Evolutionary conservation across 306 rosid genomes (phyloP).

Genomic region (Trifolium subterraneum): DNA sequence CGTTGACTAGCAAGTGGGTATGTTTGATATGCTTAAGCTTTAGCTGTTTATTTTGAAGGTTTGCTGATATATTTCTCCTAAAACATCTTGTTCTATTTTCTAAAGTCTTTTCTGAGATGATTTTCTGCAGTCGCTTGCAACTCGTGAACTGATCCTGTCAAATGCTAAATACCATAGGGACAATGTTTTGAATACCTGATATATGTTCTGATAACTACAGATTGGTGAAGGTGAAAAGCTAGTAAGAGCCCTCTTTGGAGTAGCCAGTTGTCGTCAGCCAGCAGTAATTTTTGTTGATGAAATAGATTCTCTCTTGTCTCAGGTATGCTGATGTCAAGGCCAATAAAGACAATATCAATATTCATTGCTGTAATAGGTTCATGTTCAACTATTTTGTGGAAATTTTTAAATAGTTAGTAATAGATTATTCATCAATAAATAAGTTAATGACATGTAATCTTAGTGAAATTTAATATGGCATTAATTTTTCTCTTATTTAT

Average conservation of each 20-base stretch:
- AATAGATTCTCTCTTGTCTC: conserved; percentile 97
- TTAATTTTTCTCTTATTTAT: background rate
- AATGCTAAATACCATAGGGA: conserved; percentile 25
- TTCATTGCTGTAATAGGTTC: conserved; percentile 33
- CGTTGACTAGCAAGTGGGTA: conserved; percentile 98
- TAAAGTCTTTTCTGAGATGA: conserved; percentile 18
- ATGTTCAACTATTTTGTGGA: conserved; percentile 13
- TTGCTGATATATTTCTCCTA: conserved; percentile 16
- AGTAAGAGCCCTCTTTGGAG: conserved; percentile 94
- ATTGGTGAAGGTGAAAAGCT: conserved; percentile 99
- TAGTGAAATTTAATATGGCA: conserved; percentile 11
- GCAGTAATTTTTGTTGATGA: conserved; percentile 98
- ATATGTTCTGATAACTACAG: conserved; percentile 52
- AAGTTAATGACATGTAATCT: conserved; percentile 36
- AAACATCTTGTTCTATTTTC: conserved; percentile 20
- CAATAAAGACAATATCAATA: conserved; percentile 7
- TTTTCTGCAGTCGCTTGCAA: conserved; percentile 30
- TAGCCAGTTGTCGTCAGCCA: conserved; percentile 97
- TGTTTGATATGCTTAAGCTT: conserved; percentile 43
- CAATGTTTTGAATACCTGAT: conserved; percentile 27
- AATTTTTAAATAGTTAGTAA: background rate
- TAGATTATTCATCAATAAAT: conserved; percentile 29
- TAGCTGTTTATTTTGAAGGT: conserved; percentile 26
- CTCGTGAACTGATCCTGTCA: conserved; percentile 21
- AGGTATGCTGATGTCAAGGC: conserved; percentile 62